phyloP scores from a whole-genome alignment of 495 filamentous ascomycete genomes.

The Penicillium simplicissimum region DNA sequence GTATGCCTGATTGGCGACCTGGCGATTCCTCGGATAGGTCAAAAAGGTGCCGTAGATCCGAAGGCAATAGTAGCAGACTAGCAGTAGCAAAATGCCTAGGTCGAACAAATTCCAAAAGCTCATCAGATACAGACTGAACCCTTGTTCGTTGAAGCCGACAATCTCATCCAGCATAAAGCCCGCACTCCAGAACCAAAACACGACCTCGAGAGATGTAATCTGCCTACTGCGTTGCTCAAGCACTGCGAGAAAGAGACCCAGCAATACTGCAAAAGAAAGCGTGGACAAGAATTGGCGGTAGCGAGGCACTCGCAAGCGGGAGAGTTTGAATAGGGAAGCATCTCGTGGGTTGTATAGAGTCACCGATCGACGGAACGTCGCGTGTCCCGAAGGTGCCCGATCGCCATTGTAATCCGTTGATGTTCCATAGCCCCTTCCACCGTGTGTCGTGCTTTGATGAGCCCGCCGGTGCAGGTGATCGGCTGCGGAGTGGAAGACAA shows the following conservation, averaged over 20 bases:
- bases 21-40: conserved; percentile 61
- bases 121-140: conserved; percentile 92
- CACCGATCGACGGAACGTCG: conserved; percentile 67
- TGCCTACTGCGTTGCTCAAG: conserved; percentile 64
- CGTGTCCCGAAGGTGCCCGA: conserved; percentile 21
- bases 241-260: conserved; percentile 81
- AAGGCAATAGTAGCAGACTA: conserved; percentile 85
- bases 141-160: conserved; percentile 89
- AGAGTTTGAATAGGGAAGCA: conserved; percentile 87
- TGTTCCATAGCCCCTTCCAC: conserved; percentile 28
- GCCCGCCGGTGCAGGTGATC: conserved; percentile 72
- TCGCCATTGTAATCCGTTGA: conserved; percentile 14
- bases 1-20: conserved; percentile 77
- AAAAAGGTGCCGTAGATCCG: conserved; percentile 82
- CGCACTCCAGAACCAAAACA: conserved; percentile 97
- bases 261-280: conserved; percentile 73
- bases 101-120: conserved; percentile 97
- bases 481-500: conserved; percentile 85
- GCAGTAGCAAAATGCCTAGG: conserved; percentile 79
- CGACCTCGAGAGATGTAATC: conserved; percentile 78
- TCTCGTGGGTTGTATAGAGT: conserved; percentile 88
- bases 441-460: conserved; percentile 29
- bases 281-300: conserved; percentile 90
- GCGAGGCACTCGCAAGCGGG: conserved; percentile 81
- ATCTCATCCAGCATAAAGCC: conserved; percentile 97